phyloP scores from a whole-genome alignment of 345 rosid genomes.

The Salix viminalis region DNA sequence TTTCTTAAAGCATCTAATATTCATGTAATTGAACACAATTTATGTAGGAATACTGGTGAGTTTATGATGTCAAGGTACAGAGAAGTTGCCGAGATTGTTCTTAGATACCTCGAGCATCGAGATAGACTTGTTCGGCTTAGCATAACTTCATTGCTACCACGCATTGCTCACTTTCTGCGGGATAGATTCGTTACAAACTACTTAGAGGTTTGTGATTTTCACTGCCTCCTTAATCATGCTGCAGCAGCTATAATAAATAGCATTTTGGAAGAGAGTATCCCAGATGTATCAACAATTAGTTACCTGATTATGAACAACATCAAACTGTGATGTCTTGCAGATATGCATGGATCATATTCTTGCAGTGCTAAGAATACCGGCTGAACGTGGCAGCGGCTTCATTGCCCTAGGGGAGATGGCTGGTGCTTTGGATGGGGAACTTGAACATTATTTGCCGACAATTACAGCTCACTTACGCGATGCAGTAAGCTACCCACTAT shows the following conservation, averaged over 20 bases:
- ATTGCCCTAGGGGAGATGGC: slow-evolving; percentile 99
- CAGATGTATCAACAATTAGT: neutral
- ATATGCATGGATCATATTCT: slow-evolving; percentile 97
- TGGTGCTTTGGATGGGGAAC: slow-evolving; percentile 98
- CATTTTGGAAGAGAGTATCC: slow-evolving; percentile 4
- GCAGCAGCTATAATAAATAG: neutral
- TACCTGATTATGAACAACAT: neutral
- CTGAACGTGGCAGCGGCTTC: slow-evolving; percentile 96
- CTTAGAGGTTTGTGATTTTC: slow-evolving; percentile 55
- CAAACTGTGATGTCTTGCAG: slow-evolving; percentile 40
- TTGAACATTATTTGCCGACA: slow-evolving; percentile 88
- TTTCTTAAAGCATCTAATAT: neutral
- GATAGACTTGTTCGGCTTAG: slow-evolving; percentile 99
- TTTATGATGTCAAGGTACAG: slow-evolving; percentile 99
- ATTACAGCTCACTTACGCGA: slow-evolving; percentile 85
- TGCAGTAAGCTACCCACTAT: slow-evolving; percentile 53
- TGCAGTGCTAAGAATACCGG: slow-evolving; percentile 71
- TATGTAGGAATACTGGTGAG: slow-evolving; percentile 95
- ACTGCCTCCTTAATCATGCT: slow-evolving; percentile 9
- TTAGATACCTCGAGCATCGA: slow-evolving; percentile 83
- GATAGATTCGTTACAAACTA: slow-evolving; percentile 95
- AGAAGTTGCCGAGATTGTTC: slow-evolving; percentile 98
- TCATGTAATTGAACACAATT: slow-evolving; percentile 6
- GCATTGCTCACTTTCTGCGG: slow-evolving; percentile 97
- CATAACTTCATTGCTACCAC: slow-evolving; percentile 95